Base-by-base conservation (phyloP, 495 filamentous ascomycete genomes). In the Penicillium paxilli region DNA sequence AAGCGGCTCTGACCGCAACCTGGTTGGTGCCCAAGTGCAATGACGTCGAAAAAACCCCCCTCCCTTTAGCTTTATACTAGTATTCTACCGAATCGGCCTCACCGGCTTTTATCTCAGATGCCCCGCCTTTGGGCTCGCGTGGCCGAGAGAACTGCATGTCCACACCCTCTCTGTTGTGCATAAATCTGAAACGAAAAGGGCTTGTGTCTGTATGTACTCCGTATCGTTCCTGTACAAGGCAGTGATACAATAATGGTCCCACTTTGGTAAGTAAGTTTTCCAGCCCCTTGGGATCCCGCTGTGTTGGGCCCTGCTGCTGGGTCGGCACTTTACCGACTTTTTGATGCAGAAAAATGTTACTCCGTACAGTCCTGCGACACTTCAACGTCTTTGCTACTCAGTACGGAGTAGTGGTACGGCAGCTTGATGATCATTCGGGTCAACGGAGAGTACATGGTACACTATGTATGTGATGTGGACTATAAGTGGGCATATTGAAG, bases 261-360 rank as follows among this genome's bases (percentile, higher is more conserved):
- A 62, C 64, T 60, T 12, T 57, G n/a, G 32, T 25, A 51, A 38
- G 48, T 57, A 57, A 54, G 53, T 54, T 59, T 57, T 52, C 59
- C 64, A 54, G 51, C 54, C 56, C 62, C 62, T 63, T 65, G 62
- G 64, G 48, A 56, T 58, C 44, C 48, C 46, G 52, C 50, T 42
- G 38, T 37, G 56, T 56, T 63, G 59, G 53, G 41, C 55, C 58
- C 44, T 52, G 44, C 49, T 56, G 52, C 55, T 62, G 64, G 62
- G 56, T 65, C 62, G 62, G 57, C 52, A 60, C 40, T 62, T 56
- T 65, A 67, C 58, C 55, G 61, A 66, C 61, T 59, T 62, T 67
- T 65, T 35, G 51, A 58, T 38, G 35, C 59, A 56, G 52, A 55
- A 38, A 12, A 12, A 28, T 32, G 8, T 14, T 11, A 32, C 30